A percentile compares a stretch with the other conserved stretches of the same genome.
Conservation (phyloP, 1,139 yeast species). For the Blastobotrys indianensis region DNA sequence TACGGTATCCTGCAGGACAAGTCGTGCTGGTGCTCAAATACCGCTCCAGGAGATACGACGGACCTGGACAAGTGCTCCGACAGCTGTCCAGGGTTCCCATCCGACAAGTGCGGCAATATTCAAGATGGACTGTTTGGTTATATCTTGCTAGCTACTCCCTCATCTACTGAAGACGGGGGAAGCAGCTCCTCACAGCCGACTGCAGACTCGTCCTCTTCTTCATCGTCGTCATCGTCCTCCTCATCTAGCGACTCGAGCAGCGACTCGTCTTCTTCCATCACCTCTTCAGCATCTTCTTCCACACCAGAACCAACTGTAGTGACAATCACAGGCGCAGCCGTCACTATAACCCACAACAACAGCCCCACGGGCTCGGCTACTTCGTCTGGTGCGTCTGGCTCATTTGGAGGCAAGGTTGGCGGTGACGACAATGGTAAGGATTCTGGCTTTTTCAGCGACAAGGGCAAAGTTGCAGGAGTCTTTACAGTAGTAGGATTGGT, state of each 20-base stretch:
- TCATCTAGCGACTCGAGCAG: constrained; percentile 9
- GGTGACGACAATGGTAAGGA: constrained; percentile 7
- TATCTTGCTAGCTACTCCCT: constrained; percentile 36
- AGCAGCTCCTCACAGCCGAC: constrained; percentile 20
- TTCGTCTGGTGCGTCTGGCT: constrained; percentile 13
- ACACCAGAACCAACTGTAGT: constrained; percentile 16
- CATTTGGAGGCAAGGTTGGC: constrained; percentile 9
- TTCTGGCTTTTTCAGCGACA: constrained; percentile 44
- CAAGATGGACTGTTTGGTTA: constrained; percentile 40
- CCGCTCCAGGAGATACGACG: constrained; percentile 40
- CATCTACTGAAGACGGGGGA: constrained; percentile 29
- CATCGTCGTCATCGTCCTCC: constrained; percentile 14
- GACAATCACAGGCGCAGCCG: constrained; percentile 23
- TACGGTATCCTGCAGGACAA: constrained; percentile 50
- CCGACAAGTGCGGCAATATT: constrained; percentile 42
- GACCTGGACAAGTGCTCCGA: constrained; percentile 39
- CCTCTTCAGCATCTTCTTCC: constrained; percentile 10
- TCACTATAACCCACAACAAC: constrained; percentile 13
- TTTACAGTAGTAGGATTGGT: constrained; percentile 64
- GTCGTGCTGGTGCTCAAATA: constrained; percentile 58
- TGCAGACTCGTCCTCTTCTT: constrained; percentile 7
- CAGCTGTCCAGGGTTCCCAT: constrained; percentile 49
- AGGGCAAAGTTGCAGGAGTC: constrained; percentile 68
- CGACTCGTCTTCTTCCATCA: constrained; percentile 12
- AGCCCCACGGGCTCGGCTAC: not conserved